phyloP scores from a whole-genome alignment of 1,284 basidiomycete genomes.

The Sutorius eximius region DNA sequence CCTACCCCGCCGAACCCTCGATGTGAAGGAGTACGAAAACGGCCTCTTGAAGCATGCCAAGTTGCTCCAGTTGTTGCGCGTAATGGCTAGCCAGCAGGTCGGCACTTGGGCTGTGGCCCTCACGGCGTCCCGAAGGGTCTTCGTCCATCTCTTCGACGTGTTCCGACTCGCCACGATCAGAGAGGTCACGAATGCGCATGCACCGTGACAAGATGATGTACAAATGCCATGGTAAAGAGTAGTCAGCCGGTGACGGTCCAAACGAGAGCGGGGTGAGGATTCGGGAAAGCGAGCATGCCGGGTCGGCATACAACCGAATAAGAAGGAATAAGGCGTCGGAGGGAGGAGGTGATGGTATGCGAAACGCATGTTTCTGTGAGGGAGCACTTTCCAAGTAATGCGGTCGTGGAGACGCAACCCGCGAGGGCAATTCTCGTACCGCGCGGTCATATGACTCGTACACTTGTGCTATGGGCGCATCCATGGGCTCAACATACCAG shows the following conservation, averaged over 20 bases:
- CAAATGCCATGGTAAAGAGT: slow-evolving; percentile 89
- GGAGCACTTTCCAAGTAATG: slow-evolving; percentile 56
- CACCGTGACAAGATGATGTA: slow-evolving; percentile 87
- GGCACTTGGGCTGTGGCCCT: slow-evolving; percentile 80
- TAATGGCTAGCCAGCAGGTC: slow-evolving; percentile 84
- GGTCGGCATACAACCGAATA: slow-evolving; percentile 76
- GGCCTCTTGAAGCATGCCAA: slow-evolving; percentile 83
- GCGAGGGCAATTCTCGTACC: slow-evolving; percentile 43
- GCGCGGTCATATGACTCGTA: slow-evolving; percentile 68
- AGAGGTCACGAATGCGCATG: slow-evolving; percentile 81
- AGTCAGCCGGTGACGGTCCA: slow-evolving; percentile 75
- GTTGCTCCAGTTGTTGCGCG: slow-evolving; percentile 82
- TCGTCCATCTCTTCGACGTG: slow-evolving; percentile 40
- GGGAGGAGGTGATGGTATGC: slow-evolving; percentile 32
- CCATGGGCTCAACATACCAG: slow-evolving; percentile 84
- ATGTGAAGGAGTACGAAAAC: slow-evolving; percentile 90
- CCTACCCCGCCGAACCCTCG: slow-evolving; percentile 76
- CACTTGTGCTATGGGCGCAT: slow-evolving; percentile 70
- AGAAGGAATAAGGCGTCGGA: slow-evolving; percentile 83
- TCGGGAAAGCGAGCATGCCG: slow-evolving; percentile 61
- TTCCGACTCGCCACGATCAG: slow-evolving; percentile 65
- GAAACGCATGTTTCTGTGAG: slow-evolving; percentile 35
- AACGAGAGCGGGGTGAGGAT: slow-evolving; percentile 72
- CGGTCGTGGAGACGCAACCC: slow-evolving; percentile 66
- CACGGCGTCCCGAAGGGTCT: slow-evolving; percentile 45